Evolutionary conservation across 768 basidiomycete genomes (phyloP), one percentile per base, ranked within the genome.

Genomic region (Cystobasidium tubakii): DNA sequence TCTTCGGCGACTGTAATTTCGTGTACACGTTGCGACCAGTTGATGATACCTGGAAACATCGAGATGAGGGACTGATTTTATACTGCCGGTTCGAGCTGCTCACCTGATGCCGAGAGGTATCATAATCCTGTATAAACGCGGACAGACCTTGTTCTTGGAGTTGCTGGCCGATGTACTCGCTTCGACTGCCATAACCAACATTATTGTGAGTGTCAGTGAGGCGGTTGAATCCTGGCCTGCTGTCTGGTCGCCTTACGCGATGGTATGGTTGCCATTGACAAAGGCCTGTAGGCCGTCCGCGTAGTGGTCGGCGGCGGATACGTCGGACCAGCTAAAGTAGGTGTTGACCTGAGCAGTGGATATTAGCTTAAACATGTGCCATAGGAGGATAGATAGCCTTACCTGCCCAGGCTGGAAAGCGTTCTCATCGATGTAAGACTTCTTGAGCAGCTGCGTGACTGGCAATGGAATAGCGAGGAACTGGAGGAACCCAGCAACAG

Each of bases 351-450:
- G 74, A 25, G 7, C 9, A 17, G 1, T 1, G 31, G 21, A 25
- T 69, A 23, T 72, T 42, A 10, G 21, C 21, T 25, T 15, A 0
- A 27, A 4, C 15, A 23, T 19, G 1, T 15, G 79, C 80, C 62
- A 77, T n/a, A n/a, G n/a, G n/a, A n/a, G n/a, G n/a, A n/a, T n/a
- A n/a, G n/a, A n/a, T n/a, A n/a, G n/a, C n/a, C n/a, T n/a, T n/a
- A 94, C 94, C 84, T 95, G 92, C 4, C 86, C 88, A 12, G 96
- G 94, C 78, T 94, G 91, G 23, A 99, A 82, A 0, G 96, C 95
- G 80, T 98, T 96, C 83, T 99, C 96, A 80, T 95, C 92, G 63
- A 95, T 89, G 80, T 92, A 95, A 10, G 88, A 90, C 10, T 83
- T 81, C 75, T 87, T 85, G 21, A 87, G 88, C 3, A 94, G 83